Base-by-base conservation (phyloP, 495 filamentous ascomycete species). In the Penicillium fimorum region DNA sequence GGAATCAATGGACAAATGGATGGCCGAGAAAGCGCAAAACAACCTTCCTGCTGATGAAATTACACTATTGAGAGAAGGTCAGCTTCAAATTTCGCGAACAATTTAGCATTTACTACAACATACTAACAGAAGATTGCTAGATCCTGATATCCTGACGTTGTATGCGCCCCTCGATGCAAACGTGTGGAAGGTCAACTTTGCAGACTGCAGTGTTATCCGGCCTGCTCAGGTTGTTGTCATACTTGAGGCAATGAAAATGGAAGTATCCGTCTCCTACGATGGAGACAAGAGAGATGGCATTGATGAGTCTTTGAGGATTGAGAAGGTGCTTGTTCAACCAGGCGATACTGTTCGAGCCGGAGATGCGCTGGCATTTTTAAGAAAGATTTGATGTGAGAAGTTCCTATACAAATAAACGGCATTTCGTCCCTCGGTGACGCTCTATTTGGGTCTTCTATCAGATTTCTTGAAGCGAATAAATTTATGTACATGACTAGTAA, bases 191-290 rank as follows among this genome's bases (percentile, higher is more conserved):
- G 70, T 85, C 0, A 58, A 69, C 12, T 74, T 79, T 3, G 63
- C 78, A 22, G 70, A 75, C 35, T 76, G 77, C 0, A 68, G 78
- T 17, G 41, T 61, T 12, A 33, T 82, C 1, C 52, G 64, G 4
- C 51, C 68, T 22, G 68, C 68, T 5, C 66, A 76, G 20, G 47
- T 70, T 0, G 70, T 76, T 1, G 67, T 69, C 2, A 71, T 82
- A 2, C 66, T 83, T 9, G 81, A 83, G 54, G 80, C 80, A 0
- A 82, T 83, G 80, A n/a, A n/a, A n/a, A n/a, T n/a, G 59, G 81
- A 84, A 54, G 80, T 82, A 38, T 60, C 66, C 1, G 70, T 82
- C 3, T 50, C 30, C 50, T 2, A 56, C 61, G 5, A 52, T 50
- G 9, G 70, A 64, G 4, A 54, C 51, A 11, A 50, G 20, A 49